phyloP scores from a whole-genome alignment of 805 yeast species.

The Dipodascopsis uninucleata region DNA sequence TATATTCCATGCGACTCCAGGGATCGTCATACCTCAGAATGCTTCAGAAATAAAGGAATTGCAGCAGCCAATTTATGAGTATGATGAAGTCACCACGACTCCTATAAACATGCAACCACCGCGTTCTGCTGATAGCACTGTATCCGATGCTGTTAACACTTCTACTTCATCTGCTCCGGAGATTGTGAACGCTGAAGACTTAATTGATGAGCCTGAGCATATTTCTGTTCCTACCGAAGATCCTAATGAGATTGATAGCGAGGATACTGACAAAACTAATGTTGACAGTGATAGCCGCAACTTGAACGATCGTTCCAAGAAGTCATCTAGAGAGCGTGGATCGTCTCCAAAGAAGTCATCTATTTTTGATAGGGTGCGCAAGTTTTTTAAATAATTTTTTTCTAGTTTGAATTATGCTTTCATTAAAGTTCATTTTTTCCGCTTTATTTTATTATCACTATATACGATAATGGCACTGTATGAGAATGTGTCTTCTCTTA shows the following conservation, averaged over 20 bases:
- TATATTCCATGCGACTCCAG: constrained; percentile 48
- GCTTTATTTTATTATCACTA: no score
- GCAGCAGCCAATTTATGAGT: constrained; percentile 35
- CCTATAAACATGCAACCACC: background rate
- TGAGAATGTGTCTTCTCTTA: no score
- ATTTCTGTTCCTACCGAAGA: background rate
- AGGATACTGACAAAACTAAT: constrained; percentile 3
- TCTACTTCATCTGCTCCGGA: constrained; percentile 8
- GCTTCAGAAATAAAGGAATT: constrained; percentile 66
- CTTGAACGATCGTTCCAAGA: no score
- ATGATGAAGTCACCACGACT: background rate
- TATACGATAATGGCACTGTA: no score
- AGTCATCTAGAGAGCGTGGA: background rate
- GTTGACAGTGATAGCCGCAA: background rate
- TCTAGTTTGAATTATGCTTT: no score
- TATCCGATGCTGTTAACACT: constrained; percentile 3
- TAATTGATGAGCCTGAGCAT: background rate
- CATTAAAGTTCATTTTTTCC: no score
- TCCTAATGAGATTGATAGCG: background rate
- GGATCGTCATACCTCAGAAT: constrained; percentile 61
- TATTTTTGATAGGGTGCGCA: constrained; percentile 18
- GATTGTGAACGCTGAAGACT: constrained; percentile 5
- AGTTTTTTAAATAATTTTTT: constrained; percentile 6
- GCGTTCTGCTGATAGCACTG: constrained; percentile 1
- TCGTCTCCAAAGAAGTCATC: constrained; percentile 3